Evolutionary conservation across 371 early-diverging fungal species (phyloP).

Genomic region (Mycotypha africana): DNA sequence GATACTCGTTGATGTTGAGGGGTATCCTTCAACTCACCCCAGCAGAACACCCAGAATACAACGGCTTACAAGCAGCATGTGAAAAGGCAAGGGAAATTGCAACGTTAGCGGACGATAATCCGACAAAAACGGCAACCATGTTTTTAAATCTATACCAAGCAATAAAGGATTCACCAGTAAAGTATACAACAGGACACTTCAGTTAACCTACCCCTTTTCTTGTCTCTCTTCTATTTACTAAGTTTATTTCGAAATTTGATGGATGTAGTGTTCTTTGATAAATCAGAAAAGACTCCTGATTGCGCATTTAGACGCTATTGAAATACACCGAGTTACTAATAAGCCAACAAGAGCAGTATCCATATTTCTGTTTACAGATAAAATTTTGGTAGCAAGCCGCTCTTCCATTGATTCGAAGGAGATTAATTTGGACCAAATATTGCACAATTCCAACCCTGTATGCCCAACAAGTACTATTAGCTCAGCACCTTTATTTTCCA

Average conservation of each 20-base stretch:
- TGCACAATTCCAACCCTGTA: slow-evolving; percentile 2
- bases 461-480: slow-evolving; percentile 2
- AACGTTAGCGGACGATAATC: slow-evolving; percentile 38
- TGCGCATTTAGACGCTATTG: slow-evolving; percentile 36
- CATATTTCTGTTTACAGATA: slow-evolving; percentile 39
- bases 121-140: slow-evolving; percentile 34
- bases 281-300: slow-evolving; percentile 36
- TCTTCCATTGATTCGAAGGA: slow-evolving; percentile 27
- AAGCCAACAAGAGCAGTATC: slow-evolving; percentile 35
- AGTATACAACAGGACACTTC: no score
- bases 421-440: slow-evolving; percentile 17
- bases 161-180: slow-evolving; percentile 30
- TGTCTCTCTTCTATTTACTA: no score
- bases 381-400: slow-evolving; percentile 34
- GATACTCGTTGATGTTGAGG: slow-evolving; percentile 44
- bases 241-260: no score
- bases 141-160: slow-evolving; percentile 20
- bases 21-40: slow-evolving; percentile 31
- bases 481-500: neutral
- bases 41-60: slow-evolving; percentile 26
- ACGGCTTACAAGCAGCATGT: slow-evolving; percentile 24
- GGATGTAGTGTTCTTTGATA: slow-evolving; percentile 37
- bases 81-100: slow-evolving; percentile 32
- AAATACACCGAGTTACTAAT: slow-evolving; percentile 32
- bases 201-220: no score